A percentile compares a stretch with the other conserved stretches of the same genome.
phyloP scores from a whole-genome alignment of 2,329 filamentous ascomycete species.

The Myriosclerotinia curreyana region DNA sequence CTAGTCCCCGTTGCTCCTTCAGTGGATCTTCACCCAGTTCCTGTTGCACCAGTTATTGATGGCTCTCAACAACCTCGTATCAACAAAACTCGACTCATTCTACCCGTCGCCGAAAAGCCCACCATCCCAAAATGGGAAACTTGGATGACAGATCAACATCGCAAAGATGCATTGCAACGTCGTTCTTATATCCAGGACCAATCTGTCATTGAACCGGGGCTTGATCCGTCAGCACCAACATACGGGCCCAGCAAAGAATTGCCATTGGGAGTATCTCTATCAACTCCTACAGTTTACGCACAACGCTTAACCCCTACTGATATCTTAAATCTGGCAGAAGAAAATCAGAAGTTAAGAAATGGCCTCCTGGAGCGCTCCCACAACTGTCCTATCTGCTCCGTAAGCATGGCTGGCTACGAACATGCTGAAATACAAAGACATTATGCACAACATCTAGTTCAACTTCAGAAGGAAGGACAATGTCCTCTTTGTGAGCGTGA shows the following conservation, averaged over 20 bases:
- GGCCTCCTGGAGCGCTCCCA: constrained; percentile 29
- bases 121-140: constrained; percentile 25
- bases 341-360: constrained; percentile 32
- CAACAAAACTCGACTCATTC: constrained; percentile 27
- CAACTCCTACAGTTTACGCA: constrained; percentile 29
- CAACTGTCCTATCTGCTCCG: constrained; percentile 29
- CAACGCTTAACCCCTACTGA: constrained; percentile 34
- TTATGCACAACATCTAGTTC: constrained; percentile 27
- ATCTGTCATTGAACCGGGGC: constrained; percentile 34
- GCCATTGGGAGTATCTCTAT: constrained; percentile 23
- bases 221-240: constrained; percentile 28
- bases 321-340: constrained; percentile 25
- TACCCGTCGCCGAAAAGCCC: constrained; percentile 22
- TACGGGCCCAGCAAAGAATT: constrained; percentile 27
- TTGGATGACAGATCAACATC: constrained; percentile 29
- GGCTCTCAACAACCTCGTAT: constrained; percentile 19
- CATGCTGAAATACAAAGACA: constrained; percentile 26
- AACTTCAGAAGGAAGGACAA: constrained; percentile 26
- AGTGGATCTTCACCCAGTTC: background rate
- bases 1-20: background rate
- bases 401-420: constrained; percentile 25
- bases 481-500: constrained; percentile 34
- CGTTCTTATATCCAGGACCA: constrained; percentile 30
- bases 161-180: constrained; percentile 27
- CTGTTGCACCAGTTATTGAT: background rate